Evolutionary conservation across 73 alveolate species (phyloP), one percentile per base, ranked within the genome.

Genomic region (Stentor roeselii): DNA sequence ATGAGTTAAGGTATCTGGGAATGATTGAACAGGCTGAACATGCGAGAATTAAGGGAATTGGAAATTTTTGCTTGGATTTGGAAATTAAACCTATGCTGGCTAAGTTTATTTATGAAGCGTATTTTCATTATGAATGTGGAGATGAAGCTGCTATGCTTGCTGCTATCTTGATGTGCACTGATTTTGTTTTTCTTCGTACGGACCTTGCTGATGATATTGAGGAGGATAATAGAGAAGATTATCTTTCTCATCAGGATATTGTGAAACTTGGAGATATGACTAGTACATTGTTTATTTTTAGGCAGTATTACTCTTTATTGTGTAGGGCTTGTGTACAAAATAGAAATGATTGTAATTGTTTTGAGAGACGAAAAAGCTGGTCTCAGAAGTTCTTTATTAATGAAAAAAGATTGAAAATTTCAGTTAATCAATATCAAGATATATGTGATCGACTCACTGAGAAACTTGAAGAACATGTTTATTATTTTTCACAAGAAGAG

Each of bases 131-230:
- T 21, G 80, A 32, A 0, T 67, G 80, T 2, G n/a, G 41, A 27
- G 80, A 67, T 21, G 80, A 67, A 67, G 80, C 80, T 21, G 34
- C 80, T 1, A 67, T 67, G 67, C 67, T 50, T 50, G 6, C 67
- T 50, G 67, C 67, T 50, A 11, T 50, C 30, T 50, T 50, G 21
- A 11, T 50, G 21, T 50, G 67, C 21, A 21, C 21, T 50, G 67
- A 50, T 50, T 50, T 50, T 50, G 67, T 50, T 11, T 50, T 50
- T 50, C 21, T 50, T 11, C 6, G 67, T 11, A 50, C 6, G 6
- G 67, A 50, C 6, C 6, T 11, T 50, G 21, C 21, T 50, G 67
- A 50, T 11, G 67, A 50, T 11, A n/a, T n/a, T n/a, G 67, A 50
- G 21, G 67, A 11, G 6, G 67, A 50, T 21, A 6, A 11, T 11